Conservation (phyloP, 306 rosid species). For the Cucurbita argyrosperma region DNA sequence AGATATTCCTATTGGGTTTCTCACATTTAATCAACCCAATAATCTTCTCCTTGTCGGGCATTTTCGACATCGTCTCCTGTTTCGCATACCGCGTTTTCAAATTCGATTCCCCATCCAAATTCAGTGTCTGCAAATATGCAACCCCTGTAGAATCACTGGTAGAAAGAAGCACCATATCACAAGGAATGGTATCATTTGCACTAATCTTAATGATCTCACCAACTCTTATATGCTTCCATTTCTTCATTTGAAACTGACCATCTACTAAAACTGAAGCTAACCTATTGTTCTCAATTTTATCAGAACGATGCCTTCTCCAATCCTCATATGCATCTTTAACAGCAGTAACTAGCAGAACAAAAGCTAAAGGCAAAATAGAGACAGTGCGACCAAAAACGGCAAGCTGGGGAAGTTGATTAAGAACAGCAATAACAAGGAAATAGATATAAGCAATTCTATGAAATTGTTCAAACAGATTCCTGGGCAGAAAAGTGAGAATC, state of each 20-base stretch:
- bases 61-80: constrained; percentile 70
- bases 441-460: constrained; percentile 93
- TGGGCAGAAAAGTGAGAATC: constrained; percentile 58
- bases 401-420: constrained; percentile 89
- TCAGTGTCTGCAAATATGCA: constrained; percentile 82
- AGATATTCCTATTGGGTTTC: constrained; percentile 87
- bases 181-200: constrained; percentile 63
- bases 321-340: constrained; percentile 88
- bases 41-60: constrained; percentile 39
- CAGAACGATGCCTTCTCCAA: constrained; percentile 75
- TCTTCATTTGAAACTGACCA: constrained; percentile 35
- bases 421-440: constrained; percentile 70
- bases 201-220: constrained; percentile 64
- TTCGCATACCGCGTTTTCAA: constrained; percentile 87
- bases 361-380: constrained; percentile 62
- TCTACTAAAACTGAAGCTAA: constrained; percentile 53
- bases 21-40: constrained; percentile 70
- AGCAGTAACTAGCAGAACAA: constrained; percentile 78
- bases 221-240: constrained; percentile 61
- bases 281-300: constrained; percentile 68
- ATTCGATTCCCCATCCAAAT: constrained; percentile 93
- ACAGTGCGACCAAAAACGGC: constrained; percentile 85
- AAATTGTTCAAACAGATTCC: constrained; percentile 82
- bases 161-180: constrained; percentile 83
- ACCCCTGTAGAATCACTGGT: constrained; percentile 93